These are phyloP conservation scores for Wickerhamomyces xylosicus DNA, from an alignment of 805 yeast species.

Conservation along the genomic window DNA sequence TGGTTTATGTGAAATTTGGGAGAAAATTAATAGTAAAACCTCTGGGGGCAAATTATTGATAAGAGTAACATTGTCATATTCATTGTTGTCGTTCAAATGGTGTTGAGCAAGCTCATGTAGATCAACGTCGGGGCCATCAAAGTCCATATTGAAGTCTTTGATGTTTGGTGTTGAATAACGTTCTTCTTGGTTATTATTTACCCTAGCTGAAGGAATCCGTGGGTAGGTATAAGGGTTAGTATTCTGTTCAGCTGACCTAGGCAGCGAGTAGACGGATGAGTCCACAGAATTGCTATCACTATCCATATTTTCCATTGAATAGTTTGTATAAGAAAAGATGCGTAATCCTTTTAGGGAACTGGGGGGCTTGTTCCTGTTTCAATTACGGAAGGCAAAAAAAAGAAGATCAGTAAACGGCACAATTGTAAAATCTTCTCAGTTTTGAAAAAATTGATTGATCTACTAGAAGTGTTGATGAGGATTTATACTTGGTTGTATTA, in stretches of 20 bases:
- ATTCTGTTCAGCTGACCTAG: slow-evolving; percentile 1
- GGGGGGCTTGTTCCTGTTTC: too few species aligned
- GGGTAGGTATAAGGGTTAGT: not conserved
- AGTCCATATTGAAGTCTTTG: slow-evolving; percentile 10
- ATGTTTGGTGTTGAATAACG: slow-evolving; percentile 3
- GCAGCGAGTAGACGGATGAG: slow-evolving; percentile 13
- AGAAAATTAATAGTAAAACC: slow-evolving; percentile 55
- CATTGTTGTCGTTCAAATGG: slow-evolving; percentile 1
- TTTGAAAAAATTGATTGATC: too few species aligned
- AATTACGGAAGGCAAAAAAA: too few species aligned
- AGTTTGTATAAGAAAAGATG: not conserved
- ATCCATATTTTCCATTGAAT: slow-evolving; percentile 8
- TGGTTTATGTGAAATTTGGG: slow-evolving; percentile 46
- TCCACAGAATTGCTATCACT: slow-evolving; percentile 13
- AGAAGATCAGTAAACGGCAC: too few species aligned
- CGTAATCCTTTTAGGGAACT: not conserved
- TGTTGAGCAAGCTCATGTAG: slow-evolving; percentile 4
- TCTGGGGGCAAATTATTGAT: slow-evolving; percentile 35
- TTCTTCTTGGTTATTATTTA: slow-evolving; percentile 4
- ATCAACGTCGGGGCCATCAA: slow-evolving; percentile 6
- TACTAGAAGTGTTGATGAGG: too few species aligned
- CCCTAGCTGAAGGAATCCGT: not conserved
- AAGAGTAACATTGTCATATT: slow-evolving; percentile 9
- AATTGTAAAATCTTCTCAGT: too few species aligned
- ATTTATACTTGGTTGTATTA: too few species aligned